Conservation (phyloP, 2,329 filamentous ascomycete species). For the Exophiala xenobiotica region DNA sequence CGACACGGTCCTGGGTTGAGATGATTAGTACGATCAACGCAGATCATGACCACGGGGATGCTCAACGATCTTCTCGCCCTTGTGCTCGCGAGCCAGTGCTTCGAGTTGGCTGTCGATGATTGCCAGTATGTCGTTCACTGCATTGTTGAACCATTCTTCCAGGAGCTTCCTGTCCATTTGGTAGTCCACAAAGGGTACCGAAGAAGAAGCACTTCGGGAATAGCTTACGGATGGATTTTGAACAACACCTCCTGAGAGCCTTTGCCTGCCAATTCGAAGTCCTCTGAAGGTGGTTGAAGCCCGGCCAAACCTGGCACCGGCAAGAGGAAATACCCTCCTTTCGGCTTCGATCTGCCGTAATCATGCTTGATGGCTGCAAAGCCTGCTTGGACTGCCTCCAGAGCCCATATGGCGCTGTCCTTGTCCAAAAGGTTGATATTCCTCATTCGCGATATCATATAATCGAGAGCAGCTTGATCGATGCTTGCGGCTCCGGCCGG, state of each 20-base stretch:
- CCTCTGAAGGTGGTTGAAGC: not conserved
- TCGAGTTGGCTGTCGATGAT: constrained; percentile 1
- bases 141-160: not conserved
- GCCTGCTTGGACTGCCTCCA: not conserved
- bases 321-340: not conserved
- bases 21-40: not conserved
- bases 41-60: not conserved
- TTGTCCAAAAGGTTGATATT: not conserved
- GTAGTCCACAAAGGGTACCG: not conserved
- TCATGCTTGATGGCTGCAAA: not conserved
- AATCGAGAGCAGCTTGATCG: not conserved
- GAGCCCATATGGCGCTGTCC: not conserved
- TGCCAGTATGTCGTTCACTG: not conserved
- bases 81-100: not conserved
- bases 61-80: not conserved
- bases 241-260: not conserved
- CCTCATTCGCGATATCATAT: not conserved
- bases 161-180: not conserved
- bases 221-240: not conserved
- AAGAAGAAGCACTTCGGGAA: too few species aligned
- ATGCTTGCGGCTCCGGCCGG: not conserved
- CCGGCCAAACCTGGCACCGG: not conserved
- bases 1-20: not conserved
- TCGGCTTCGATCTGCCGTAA: not conserved
- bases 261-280: not conserved